Evolutionary conservation across 2,329 filamentous ascomycete species (phyloP).

Genomic region (Byssochlamys sp.): DNA sequence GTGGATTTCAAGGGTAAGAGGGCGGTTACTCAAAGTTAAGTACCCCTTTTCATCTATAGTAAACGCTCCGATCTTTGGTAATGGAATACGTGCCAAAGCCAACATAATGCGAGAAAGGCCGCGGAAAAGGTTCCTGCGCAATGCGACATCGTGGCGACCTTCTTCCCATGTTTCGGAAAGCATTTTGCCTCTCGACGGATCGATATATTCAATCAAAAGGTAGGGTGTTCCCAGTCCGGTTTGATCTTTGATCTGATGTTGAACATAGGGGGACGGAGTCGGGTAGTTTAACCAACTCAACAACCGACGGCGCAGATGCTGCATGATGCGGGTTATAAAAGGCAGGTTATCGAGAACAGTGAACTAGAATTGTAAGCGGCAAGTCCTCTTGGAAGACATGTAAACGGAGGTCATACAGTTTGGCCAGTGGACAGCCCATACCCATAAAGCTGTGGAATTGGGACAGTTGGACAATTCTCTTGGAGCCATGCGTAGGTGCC

Average conservation of each 20-base stretch:
- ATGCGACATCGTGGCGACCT: conserved; percentile 5
- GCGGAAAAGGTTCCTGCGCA: conserved; percentile 14
- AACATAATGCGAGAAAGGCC: conserved; percentile 12
- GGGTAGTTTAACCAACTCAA: background rate
- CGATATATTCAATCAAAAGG: conserved; percentile 15
- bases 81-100: conserved; percentile 9
- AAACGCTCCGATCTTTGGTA: conserved; percentile 26
- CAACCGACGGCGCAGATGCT: background rate
- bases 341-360: background rate
- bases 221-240: conserved; percentile 4
- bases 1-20: conserved; percentile 11
- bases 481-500: conserved; percentile 33
- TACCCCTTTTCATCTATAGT: conserved; percentile 17
- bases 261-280: background rate
- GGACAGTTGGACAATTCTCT: conserved; percentile 29
- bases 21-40: conserved; percentile 11
- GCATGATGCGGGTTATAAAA: background rate
- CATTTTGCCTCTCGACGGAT: conserved; percentile 10
- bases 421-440: conserved; percentile 24
- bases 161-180: conserved; percentile 15
- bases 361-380: background rate
- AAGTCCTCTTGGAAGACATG: background rate
- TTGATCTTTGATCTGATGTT: background rate
- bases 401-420: conserved; percentile 8
- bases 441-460: conserved; percentile 25